Evolutionary conservation across 1,284 basidiomycete genomes (phyloP).

Genomic region (Leccinum cinnamomeum): DNA sequence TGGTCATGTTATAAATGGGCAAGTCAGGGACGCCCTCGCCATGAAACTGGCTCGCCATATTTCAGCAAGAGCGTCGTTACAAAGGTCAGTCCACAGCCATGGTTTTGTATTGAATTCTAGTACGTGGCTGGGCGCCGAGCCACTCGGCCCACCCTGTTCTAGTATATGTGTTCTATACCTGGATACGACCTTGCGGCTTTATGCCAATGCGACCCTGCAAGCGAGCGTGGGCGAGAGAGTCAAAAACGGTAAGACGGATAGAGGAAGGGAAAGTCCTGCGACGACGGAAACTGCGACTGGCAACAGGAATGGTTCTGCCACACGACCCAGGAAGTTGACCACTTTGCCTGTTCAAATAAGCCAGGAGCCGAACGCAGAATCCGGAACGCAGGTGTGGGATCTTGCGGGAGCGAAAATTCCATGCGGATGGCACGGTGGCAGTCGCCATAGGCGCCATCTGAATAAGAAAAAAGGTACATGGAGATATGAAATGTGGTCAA

Average conservation of each 20-base stretch:
- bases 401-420: conserved; percentile 2
- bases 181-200: conserved; percentile 23
- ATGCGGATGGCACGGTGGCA: conserved; percentile 1
- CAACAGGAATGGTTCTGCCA: conserved; percentile 10
- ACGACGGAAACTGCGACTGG: conserved; percentile 26
- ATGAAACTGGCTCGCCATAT: conserved; percentile 5
- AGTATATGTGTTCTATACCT: conserved; percentile 12
- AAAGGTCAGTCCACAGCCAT: conserved; percentile 8
- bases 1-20: conserved; percentile 1
- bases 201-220: conserved; percentile 10
- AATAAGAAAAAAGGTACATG: conserved; percentile 4
- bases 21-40: conserved; percentile 15
- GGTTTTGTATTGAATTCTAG: not conserved
- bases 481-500: conserved; percentile 6
- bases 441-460: not conserved
- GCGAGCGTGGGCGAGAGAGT: conserved; percentile 10
- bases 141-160: conserved; percentile 7
- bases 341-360: conserved; percentile 8
- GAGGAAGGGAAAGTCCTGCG: not conserved
- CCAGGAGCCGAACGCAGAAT: conserved; percentile 2
- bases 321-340: conserved; percentile 12
- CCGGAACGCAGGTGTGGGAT: conserved; percentile 10
- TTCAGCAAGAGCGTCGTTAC: not conserved
- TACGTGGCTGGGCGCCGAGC: conserved; percentile 7
- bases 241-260: conserved; percentile 19